Conservation (phyloP, 2,329 filamentous ascomycete genomes). For the Xylariaceae sp. region DNA sequence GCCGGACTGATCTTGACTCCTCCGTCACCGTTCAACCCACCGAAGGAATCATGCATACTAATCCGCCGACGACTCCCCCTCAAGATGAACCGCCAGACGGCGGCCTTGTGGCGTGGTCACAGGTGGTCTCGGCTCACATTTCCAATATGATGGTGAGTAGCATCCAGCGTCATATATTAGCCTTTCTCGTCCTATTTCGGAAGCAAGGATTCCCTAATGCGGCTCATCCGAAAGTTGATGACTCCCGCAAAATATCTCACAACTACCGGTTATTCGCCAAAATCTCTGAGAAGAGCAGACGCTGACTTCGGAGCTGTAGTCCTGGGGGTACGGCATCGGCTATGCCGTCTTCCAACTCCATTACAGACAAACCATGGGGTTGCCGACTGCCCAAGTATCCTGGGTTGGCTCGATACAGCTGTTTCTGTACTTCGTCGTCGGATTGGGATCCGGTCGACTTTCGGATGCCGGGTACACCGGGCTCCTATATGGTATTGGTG, state of each 20-base stretch:
- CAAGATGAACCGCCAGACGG: conserved; percentile 23
- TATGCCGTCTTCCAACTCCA: conserved; percentile 27
- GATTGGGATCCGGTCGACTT: conserved; percentile 53
- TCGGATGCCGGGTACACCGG: conserved; percentile 55
- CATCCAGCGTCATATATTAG: no score
- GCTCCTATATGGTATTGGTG: conserved; percentile 17
- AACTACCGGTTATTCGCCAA: background rate
- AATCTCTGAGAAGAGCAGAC: background rate
- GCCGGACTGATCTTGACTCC: background rate
- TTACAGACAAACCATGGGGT: conserved; percentile 16
- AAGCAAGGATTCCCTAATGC: background rate
- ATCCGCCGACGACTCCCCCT: background rate
- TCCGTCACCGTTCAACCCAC: background rate
- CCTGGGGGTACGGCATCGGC: conserved; percentile 24
- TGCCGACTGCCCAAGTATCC: conserved; percentile 45
- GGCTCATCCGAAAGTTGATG: no score
- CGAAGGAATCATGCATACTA: background rate
- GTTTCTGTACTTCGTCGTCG: conserved; percentile 55
- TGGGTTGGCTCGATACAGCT: conserved; percentile 57
- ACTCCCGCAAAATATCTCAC: no score
- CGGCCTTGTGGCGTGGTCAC: conserved; percentile 22
- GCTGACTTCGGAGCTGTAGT: background rate
- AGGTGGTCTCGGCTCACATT: conserved; percentile 21
- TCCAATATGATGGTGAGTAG: conserved; percentile 15
- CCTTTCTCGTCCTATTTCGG: background rate